Conservation (phyloP, 1,284 basidiomycete genomes). For the Porogramme epimiltina region DNA sequence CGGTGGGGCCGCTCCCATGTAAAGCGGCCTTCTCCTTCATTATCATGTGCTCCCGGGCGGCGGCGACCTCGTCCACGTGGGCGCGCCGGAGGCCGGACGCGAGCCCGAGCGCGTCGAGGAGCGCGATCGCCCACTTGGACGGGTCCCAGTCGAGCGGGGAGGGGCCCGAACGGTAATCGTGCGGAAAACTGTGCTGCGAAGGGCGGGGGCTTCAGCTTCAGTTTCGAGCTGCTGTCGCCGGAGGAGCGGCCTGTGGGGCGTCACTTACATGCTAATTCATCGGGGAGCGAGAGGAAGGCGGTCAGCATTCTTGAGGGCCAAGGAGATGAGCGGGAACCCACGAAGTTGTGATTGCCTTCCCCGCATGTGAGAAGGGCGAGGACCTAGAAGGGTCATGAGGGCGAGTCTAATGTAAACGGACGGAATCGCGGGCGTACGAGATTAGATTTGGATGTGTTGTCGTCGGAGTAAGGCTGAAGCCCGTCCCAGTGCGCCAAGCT, state of each 20-base stretch:
- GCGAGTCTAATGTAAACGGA: no score
- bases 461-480: constrained; percentile 76
- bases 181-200: constrained; percentile 74
- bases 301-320: no score
- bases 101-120: constrained; percentile 56
- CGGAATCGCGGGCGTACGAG: constrained; percentile 42
- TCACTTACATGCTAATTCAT: background rate
- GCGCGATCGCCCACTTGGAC: constrained; percentile 76
- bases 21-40: constrained; percentile 34
- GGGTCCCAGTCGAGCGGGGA: constrained; percentile 73
- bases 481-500: constrained; percentile 81
- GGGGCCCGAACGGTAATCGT: constrained; percentile 72
- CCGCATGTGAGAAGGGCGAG: constrained; percentile 73
- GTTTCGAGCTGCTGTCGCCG: no score
- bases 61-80: constrained; percentile 57
- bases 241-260: background rate
- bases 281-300: no score
- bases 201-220: background rate
- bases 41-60: constrained; percentile 59
- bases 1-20: background rate
- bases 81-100: constrained; percentile 55
- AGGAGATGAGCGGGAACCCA: constrained; percentile 27
- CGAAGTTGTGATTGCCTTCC: constrained; percentile 82
- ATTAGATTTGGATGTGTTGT: constrained; percentile 77
- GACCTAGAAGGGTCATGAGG: constrained; percentile 41